Evolutionary conservation across 1,139 yeast genomes (phyloP).

Genomic region (Candida anutae): DNA sequence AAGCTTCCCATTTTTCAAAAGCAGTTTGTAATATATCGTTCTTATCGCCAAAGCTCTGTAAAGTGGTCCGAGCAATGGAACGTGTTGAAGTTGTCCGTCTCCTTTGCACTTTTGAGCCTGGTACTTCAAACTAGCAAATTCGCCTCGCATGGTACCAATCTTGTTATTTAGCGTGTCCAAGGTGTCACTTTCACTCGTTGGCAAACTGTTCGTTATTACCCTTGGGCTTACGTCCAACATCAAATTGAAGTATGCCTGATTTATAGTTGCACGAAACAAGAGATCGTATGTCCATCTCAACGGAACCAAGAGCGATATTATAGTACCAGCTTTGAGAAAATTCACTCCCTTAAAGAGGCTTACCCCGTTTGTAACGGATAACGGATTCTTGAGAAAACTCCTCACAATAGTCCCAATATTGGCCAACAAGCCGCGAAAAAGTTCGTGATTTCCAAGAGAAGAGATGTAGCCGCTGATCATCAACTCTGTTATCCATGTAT

Average conservation of each 20-base stretch:
- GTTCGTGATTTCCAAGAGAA: conserved; percentile 31
- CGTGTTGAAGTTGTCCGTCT: not conserved
- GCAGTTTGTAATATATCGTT: conserved; percentile 1
- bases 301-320: conserved; percentile 31
- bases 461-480: conserved; percentile 32
- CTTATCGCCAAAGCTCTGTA: conserved; percentile 1
- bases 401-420: conserved; percentile 6
- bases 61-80: not conserved
- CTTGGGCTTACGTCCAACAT: conserved; percentile 26
- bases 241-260: conserved; percentile 35
- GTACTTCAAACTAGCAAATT: conserved; percentile 1
- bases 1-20: conserved; percentile 4
- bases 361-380: not conserved
- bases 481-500: conserved; percentile 25
- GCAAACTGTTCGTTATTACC: conserved; percentile 28
- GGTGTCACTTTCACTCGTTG: conserved; percentile 15
- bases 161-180: conserved; percentile 17
- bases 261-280: conserved; percentile 33
- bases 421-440: conserved; percentile 13
- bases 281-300: conserved; percentile 31
- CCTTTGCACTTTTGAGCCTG: not conserved
- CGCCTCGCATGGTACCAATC: conserved; percentile 1
- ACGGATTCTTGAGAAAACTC: conserved; percentile 2
- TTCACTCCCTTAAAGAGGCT: conserved; percentile 16
- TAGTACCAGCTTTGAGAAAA: conserved; percentile 23